Conservation (phyloP, 352 stramenopile species). For the Globisporangium acanthophoron region DNA sequence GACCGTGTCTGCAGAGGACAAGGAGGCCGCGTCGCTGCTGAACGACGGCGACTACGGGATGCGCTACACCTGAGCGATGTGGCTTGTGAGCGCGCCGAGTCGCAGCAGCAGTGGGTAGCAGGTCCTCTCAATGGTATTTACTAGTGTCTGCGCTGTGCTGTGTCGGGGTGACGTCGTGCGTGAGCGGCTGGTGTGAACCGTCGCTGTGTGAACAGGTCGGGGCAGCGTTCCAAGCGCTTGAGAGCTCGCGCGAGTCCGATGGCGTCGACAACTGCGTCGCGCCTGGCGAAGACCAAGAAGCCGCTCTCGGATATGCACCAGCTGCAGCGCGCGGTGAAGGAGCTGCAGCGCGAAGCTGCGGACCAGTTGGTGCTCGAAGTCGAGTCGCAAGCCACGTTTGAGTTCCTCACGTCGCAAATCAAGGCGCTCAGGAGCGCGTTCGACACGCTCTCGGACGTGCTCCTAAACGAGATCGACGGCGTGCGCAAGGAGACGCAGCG, state of each 20-base stretch:
- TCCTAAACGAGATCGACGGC: constrained; percentile 67
- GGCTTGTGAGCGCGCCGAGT: neutral
- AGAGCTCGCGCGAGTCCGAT: constrained; percentile 10
- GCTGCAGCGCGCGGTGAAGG: constrained; percentile 67
- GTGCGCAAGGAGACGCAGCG: constrained; percentile 63
- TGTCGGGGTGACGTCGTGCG: too few relatives aligned
- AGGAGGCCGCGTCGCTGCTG: constrained; percentile 74
- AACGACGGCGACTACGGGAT: constrained; percentile 67
- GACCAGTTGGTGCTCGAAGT: constrained; percentile 74
- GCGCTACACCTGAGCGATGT: constrained; percentile 50
- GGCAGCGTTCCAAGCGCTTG: too few relatives aligned
- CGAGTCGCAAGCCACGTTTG: constrained; percentile 79
- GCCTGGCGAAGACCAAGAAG: constrained; percentile 75
- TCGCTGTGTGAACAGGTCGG: too few relatives aligned
- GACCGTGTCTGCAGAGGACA: constrained; percentile 79
- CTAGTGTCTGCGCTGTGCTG: too few relatives aligned
- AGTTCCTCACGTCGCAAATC: constrained; percentile 77
- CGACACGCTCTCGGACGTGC: constrained; percentile 74
- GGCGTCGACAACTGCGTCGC: constrained; percentile 44
- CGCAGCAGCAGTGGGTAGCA: too few relatives aligned
- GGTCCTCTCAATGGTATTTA: too few relatives aligned
- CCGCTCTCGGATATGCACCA: constrained; percentile 79
- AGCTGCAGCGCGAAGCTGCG: constrained; percentile 64
- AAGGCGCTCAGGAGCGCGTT: constrained; percentile 67
- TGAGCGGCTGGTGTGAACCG: too few relatives aligned